Evolutionary conservation across 345 rosid species (phyloP).

Genomic region (Salix exigua): DNA sequence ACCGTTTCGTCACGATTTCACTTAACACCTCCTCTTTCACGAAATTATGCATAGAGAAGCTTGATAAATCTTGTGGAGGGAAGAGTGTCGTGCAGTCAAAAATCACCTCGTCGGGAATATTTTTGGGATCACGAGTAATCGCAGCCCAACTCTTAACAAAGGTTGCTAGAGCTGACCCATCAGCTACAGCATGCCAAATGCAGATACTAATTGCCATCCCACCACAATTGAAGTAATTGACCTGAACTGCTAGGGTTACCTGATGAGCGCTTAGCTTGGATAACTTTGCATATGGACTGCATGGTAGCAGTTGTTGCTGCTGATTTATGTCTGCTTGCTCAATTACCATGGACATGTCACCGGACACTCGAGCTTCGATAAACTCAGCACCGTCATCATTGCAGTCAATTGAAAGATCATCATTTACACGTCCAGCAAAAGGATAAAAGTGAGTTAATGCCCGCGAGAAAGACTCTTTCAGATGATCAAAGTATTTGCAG

Average conservation of each 20-base stretch:
- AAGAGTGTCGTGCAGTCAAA: constrained; percentile 21
- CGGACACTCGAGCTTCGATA: not conserved
- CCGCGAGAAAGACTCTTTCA: constrained; percentile 3
- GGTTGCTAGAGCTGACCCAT: constrained; percentile 6
- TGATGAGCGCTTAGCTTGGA: not conserved
- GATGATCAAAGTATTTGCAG: not conserved
- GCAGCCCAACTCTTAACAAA: constrained; percentile 14
- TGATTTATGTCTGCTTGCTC: not conserved
- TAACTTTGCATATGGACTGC: not conserved
- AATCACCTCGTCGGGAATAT: not conserved
- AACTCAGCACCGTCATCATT: constrained; percentile 6
- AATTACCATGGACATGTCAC: constrained; percentile 4
- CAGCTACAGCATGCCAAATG: constrained; percentile 15
- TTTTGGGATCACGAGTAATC: not conserved
- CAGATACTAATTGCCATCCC: constrained; percentile 15
- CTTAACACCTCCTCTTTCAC: not conserved
- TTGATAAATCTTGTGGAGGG: constrained; percentile 14
- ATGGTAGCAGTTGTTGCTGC: not conserved
- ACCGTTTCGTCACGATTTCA: constrained; percentile 10
- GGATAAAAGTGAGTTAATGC: constrained; percentile 2
- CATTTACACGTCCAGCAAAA: constrained; percentile 1
- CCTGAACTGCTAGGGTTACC: constrained; percentile 1
- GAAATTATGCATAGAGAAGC: not conserved
- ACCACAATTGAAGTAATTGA: constrained; percentile 19
- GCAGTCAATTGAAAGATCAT: not conserved